These are phyloP conservation scores for Pulveroboletus sp. DNA, from an alignment of 768 basidiomycete genomes.

Conservation along the genomic window DNA sequence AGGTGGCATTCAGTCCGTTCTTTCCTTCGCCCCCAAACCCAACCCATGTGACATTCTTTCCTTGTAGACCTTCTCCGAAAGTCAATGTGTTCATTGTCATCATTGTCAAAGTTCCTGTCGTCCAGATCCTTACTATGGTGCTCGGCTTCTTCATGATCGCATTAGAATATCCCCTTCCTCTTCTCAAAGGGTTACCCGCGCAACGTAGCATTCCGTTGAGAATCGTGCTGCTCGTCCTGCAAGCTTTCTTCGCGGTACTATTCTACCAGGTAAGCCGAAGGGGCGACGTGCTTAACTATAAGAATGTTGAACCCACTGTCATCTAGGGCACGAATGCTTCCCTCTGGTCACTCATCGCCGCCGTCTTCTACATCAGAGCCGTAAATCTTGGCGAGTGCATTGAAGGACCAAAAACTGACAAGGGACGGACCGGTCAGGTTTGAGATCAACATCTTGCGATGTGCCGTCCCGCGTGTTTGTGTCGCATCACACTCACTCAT, in stretches of 20 bases:
- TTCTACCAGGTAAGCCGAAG: constrained; percentile 70
- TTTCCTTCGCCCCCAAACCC: neutral
- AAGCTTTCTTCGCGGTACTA: constrained; percentile 58
- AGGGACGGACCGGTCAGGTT: constrained; percentile 53
- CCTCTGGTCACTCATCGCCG: constrained; percentile 74
- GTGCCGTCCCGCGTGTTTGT: neutral
- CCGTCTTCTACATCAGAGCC: constrained; percentile 63
- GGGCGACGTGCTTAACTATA: neutral
- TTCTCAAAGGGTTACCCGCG: constrained; percentile 49
- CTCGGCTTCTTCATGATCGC: constrained; percentile 56
- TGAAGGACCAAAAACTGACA: constrained; percentile 59
- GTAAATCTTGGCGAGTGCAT: constrained; percentile 65
- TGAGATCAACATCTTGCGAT: constrained; percentile 30
- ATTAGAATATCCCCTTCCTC: constrained; percentile 69
- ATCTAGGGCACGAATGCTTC: constrained; percentile 80
- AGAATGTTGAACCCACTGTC: neutral
- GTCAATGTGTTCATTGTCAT: constrained; percentile 62
- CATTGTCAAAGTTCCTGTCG: constrained; percentile 73
- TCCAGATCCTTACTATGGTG: constrained; percentile 66
- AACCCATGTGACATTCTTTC: neutral
- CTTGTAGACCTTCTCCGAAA: constrained; percentile 52
- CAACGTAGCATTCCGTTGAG: constrained; percentile 64
- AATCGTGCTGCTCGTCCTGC: constrained; percentile 59
- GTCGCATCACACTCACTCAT: neutral
- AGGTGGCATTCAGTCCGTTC: constrained; percentile 74